Conservation (phyloP, 2,329 filamentous ascomycete species). For the Pseudogymnoascus sp. region DNA sequence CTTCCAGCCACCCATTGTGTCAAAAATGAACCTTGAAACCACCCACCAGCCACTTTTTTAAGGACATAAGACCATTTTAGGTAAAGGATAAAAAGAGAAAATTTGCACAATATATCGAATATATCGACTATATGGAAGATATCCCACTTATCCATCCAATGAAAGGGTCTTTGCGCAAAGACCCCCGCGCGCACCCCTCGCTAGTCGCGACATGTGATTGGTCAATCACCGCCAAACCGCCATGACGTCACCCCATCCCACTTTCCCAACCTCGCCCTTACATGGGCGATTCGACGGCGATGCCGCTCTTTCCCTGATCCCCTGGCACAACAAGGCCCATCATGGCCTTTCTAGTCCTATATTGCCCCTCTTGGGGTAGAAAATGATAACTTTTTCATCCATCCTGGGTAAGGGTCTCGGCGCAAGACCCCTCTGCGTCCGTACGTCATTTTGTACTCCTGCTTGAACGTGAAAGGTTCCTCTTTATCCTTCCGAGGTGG, state of each 20-base stretch:
- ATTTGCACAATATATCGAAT: not conserved
- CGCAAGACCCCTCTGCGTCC: not conserved
- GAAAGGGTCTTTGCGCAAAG: not conserved
- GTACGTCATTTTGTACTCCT: not conserved
- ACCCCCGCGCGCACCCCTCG: not conserved
- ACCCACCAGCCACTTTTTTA: not conserved
- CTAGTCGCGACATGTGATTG: not conserved
- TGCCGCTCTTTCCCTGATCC: not conserved
- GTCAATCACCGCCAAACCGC: not conserved
- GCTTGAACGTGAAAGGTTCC: conserved; percentile 1
- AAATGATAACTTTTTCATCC: not conserved
- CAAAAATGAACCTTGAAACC: not conserved
- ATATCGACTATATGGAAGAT: not conserved
- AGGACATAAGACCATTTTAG: not conserved
- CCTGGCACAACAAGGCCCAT: not conserved
- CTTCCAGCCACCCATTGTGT: not conserved
- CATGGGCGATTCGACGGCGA: not conserved
- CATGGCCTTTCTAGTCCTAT: not conserved
- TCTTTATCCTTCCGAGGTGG: not conserved
- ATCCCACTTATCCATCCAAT: not conserved
- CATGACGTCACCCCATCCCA: not conserved
- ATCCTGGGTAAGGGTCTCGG: not conserved
- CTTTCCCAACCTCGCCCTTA: conserved; percentile 2
- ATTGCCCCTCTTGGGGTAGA: not conserved
- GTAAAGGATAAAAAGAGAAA: not conserved